Conservation (phyloP, 106 monocot genomes). For the Dioscorea dumetorum region DNA sequence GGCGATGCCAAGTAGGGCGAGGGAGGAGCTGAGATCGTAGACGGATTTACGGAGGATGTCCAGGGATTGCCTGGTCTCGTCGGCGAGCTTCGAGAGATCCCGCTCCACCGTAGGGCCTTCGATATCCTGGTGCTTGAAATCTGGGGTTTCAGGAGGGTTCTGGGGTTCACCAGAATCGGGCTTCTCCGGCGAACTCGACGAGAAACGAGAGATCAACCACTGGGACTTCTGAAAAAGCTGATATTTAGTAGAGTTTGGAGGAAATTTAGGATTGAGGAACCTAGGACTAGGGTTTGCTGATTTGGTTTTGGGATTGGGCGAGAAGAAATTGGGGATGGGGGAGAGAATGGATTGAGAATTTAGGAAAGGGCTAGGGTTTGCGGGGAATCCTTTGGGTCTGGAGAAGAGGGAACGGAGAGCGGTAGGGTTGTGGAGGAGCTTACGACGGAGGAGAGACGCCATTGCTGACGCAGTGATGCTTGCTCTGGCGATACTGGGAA, state of each 20-base stretch:
- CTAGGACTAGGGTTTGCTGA: background rate
- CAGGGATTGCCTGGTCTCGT: slow-evolving; percentile 77
- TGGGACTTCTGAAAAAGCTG: background rate
- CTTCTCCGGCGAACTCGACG: slow-evolving; percentile 3
- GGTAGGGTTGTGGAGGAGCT: slow-evolving; percentile 6
- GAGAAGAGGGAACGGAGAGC: background rate
- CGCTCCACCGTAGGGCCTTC: slow-evolving; percentile 89
- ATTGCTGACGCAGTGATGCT: slow-evolving; percentile 1
- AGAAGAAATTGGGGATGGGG: background rate
- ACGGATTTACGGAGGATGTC: slow-evolving; percentile 45
- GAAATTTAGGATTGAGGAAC: background rate
- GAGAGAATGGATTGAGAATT: background rate
- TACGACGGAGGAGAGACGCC: slow-evolving; percentile 21
- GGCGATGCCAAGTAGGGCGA: slow-evolving; percentile 61
- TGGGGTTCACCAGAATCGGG: background rate
- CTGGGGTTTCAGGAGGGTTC: background rate
- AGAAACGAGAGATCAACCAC: background rate
- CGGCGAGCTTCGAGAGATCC: slow-evolving; percentile 75
- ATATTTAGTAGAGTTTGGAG: background rate
- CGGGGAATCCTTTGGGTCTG: background rate
- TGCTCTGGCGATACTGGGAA: no score
- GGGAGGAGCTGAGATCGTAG: slow-evolving; percentile 52
- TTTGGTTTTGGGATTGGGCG: background rate
- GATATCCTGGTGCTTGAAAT: slow-evolving; percentile 81
- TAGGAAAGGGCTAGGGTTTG: background rate